Evolutionary conservation across 2,329 filamentous ascomycete genomes (phyloP), one percentile per base, ranked within the genome.

Genomic region (Epichloe amarillans): DNA sequence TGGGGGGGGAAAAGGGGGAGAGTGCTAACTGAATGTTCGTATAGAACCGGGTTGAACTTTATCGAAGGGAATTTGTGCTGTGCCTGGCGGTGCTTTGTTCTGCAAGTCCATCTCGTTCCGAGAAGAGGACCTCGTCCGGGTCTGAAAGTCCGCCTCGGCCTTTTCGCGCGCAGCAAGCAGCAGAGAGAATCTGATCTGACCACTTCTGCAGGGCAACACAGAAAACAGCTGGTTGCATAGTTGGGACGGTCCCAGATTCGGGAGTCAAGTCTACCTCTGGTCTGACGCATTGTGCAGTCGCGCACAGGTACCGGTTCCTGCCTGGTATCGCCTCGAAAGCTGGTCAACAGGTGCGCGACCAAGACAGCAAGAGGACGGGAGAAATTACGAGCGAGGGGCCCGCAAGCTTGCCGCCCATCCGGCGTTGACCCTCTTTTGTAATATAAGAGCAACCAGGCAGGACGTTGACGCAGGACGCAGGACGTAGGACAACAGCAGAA

Each of bases 11-110:
- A 35, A 14, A 41, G 19, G 30, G 23, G 30, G 23, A 36, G 40
- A 48, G 21, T 53, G 52, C 52, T 53, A 46, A 53, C 45, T 37
- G 37, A 45, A 41, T 15, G 30, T 46, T 49, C 39, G 30, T 21
- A 35, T 41, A 53, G 52, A 44, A 26, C 36, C 23, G 36, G 36
- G 42, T 19, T 19, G 36, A 48, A 51, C 49, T 47, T 33, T 53
- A 36, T 45, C 47, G 35, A 36, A 39, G 11, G 38, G 33, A 17
- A 11, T 30, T 17, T 48, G 21, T 50, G 21, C 43, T 45, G 47
- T 48, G 49, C 47, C 39, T 46, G 40, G 43, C 14, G 7, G 26
- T 30, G 40, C 26, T 45, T 26, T 45, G 37, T 44, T 26, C 17
- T 23, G 46, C 46, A 48, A 48, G 36, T 8, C 23, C 17, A 6